Evolutionary conservation across 306 rosid species (phyloP).

Genomic region (Myrica gale): DNA sequence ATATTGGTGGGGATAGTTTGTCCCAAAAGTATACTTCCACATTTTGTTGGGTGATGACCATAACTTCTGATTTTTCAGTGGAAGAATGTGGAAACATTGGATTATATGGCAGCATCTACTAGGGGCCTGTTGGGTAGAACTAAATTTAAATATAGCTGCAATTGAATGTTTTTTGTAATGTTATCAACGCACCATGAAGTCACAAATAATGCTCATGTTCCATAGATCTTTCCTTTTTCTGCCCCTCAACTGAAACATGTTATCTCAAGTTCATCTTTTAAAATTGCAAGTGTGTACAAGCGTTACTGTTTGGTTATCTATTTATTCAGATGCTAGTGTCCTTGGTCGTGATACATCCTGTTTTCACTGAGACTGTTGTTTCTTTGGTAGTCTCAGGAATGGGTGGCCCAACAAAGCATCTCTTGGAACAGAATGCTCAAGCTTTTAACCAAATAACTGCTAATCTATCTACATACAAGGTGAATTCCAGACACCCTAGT

Average conservation of each 20-base stretch:
- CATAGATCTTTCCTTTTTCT: not conserved
- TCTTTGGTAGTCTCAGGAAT: constrained; percentile 53
- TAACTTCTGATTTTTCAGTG: not conserved
- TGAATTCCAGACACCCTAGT: constrained; percentile 33
- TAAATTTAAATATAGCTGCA: not conserved
- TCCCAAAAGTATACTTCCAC: not conserved
- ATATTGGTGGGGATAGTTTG: too few relatives aligned
- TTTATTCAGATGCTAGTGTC: constrained; percentile 7
- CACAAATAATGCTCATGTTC: not conserved
- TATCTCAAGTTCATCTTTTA: not conserved
- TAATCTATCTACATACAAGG: constrained; percentile 85
- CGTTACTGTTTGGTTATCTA: not conserved
- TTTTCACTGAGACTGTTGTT: constrained; percentile 26
- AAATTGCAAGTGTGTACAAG: not conserved
- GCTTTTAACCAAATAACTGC: constrained; percentile 67
- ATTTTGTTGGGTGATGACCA: not conserved
- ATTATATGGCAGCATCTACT: too few relatives aligned
- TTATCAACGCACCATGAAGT: not conserved
- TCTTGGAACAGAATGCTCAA: constrained; percentile 84
- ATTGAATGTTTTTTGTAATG: too few relatives aligned
- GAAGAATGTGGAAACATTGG: too few relatives aligned
- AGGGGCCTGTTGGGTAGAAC: not conserved
- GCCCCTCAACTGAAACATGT: not conserved
- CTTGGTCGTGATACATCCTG: not conserved
- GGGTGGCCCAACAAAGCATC: constrained; percentile 63